A percentile compares a stretch with the other conserved stretches of the same genome.
phyloP scores from a whole-genome alignment of 257 asterid genomes.

The Gynochthodes officinalis region DNA sequence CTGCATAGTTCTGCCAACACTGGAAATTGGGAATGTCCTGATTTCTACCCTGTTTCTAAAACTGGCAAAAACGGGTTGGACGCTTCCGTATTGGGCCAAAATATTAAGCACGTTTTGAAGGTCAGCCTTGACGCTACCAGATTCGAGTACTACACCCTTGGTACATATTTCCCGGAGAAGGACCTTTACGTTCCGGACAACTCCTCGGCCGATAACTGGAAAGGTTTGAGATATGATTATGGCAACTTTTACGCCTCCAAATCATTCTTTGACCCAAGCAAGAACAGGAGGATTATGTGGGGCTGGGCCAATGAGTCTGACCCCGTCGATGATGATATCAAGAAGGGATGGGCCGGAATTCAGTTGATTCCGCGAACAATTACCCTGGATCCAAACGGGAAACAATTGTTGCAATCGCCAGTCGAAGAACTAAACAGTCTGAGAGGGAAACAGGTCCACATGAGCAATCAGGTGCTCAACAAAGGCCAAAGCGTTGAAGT shows the following conservation, averaged over 20 bases:
- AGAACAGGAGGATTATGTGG: conserved; percentile 56
- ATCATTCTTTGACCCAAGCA: conserved; percentile 53
- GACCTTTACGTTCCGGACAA: conserved; percentile 58
- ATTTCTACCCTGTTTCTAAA: conserved; percentile 52
- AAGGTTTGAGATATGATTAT: conserved; percentile 60
- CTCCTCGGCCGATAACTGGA: conserved; percentile 47
- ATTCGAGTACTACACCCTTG: conserved; percentile 60
- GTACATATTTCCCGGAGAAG: conserved; percentile 27
- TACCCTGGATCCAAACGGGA: conserved; percentile 41
- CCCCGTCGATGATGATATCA: conserved; percentile 27
- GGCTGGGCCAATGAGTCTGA: conserved; percentile 85
- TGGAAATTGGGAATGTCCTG: conserved; percentile 83
- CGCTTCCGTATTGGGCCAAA: conserved; percentile 35
- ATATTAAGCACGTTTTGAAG: conserved; percentile 51
- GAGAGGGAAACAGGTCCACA: conserved; percentile 27
- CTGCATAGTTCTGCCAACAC: conserved; percentile 38
- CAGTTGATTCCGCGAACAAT: conserved; percentile 41
- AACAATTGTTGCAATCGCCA: conserved; percentile 54
- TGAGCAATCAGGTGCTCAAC: conserved; percentile 17
- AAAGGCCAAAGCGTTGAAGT: conserved; percentile 31
- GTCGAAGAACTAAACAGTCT: conserved; percentile 39
- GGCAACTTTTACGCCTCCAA: conserved; percentile 77
- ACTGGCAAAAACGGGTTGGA: conserved; percentile 39
- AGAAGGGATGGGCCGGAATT: conserved; percentile 74
- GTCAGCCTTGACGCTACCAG: conserved; percentile 60